These are phyloP conservation scores for Leccinum uliginosum DNA, from an alignment of 768 basidiomycete genomes.

Conservation along the genomic window DNA sequence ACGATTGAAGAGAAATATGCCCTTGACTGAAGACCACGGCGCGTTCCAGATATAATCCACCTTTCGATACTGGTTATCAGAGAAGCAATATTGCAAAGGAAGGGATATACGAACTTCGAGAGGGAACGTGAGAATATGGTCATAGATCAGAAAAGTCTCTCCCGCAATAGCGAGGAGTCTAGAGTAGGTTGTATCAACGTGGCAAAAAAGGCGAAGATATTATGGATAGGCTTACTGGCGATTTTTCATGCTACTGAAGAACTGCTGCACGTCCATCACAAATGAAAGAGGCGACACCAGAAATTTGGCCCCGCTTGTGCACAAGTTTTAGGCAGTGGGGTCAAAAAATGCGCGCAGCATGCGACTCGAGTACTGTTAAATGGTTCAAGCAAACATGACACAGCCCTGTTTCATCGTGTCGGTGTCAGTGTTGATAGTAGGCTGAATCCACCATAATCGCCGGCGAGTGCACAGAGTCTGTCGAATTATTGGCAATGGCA, in stretches of 20 bases:
- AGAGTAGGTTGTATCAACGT: not conserved
- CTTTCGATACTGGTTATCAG: not conserved
- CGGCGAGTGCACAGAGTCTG: not conserved
- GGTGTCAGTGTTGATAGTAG: not conserved
- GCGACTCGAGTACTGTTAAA: not conserved
- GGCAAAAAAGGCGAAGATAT: not conserved
- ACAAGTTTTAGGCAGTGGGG: not conserved
- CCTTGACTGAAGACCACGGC: slow-evolving; percentile 6
- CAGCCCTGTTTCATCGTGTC: not conserved
- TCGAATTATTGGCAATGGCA: not conserved
- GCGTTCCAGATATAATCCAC: slow-evolving; percentile 3
- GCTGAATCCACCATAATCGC: not conserved
- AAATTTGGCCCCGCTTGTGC: not conserved
- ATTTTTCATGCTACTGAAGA: not conserved
- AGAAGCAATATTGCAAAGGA: not conserved
- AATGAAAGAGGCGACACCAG: not conserved
- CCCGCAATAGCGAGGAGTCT: not conserved
- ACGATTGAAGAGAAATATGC: slow-evolving; percentile 15
- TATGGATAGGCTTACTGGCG: not conserved
- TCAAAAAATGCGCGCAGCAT: not conserved
- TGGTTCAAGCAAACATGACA: not conserved
- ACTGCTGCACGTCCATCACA: not conserved
- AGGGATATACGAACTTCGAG: slow-evolving; percentile 10
- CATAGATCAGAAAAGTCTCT: slow-evolving; percentile 1
- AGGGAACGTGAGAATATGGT: slow-evolving; percentile 12